These are phyloP conservation scores for Casuarina cunninghamiana DNA, from an alignment of 306 rosid genomes.

Conservation along the genomic window DNA sequence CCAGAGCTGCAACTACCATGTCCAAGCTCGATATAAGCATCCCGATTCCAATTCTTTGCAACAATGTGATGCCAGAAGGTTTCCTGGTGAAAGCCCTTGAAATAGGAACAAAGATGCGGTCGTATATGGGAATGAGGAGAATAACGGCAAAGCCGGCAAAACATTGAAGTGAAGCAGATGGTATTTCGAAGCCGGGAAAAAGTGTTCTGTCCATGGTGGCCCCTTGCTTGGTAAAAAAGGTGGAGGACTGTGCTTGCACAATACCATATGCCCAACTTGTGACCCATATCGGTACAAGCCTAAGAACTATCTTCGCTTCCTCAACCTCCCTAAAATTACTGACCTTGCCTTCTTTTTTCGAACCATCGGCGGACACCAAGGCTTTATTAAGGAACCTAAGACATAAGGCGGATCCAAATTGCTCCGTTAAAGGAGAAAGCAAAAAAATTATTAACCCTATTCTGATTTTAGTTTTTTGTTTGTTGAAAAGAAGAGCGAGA, in stretches of 20 bases:
- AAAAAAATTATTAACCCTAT: too few species aligned
- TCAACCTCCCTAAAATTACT: conserved; percentile 41
- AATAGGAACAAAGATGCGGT: conserved; percentile 18
- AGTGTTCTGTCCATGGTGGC: background rate
- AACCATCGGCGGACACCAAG: conserved; percentile 17
- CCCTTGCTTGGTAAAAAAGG: conserved; percentile 47
- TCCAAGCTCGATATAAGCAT: too few species aligned
- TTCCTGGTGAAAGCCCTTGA: conserved; percentile 20
- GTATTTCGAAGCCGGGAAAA: background rate
- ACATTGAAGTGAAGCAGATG: conserved; percentile 21
- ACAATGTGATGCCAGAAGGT: conserved; percentile 28
- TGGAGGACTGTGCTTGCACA: conserved; percentile 33
- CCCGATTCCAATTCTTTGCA: conserved; percentile 26
- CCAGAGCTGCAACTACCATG: too few species aligned
- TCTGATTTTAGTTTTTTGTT: too few species aligned
- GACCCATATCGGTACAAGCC: conserved; percentile 48
- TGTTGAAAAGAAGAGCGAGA: too few species aligned
- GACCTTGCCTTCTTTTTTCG: conserved; percentile 11
- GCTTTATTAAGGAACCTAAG: conserved; percentile 44
- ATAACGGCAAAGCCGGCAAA: conserved; percentile 5
- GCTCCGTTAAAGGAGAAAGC: too few species aligned
- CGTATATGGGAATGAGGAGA: conserved; percentile 22
- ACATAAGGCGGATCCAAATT: background rate
- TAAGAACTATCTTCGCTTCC: conserved; percentile 44
- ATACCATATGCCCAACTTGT: conserved; percentile 34